A percentile compares a stretch with the other conserved stretches of the same genome.
These are phyloP conservation scores for Aureobasidium zeae DNA, from an alignment of 2,329 filamentous ascomycete species.

Conservation along the genomic window DNA sequence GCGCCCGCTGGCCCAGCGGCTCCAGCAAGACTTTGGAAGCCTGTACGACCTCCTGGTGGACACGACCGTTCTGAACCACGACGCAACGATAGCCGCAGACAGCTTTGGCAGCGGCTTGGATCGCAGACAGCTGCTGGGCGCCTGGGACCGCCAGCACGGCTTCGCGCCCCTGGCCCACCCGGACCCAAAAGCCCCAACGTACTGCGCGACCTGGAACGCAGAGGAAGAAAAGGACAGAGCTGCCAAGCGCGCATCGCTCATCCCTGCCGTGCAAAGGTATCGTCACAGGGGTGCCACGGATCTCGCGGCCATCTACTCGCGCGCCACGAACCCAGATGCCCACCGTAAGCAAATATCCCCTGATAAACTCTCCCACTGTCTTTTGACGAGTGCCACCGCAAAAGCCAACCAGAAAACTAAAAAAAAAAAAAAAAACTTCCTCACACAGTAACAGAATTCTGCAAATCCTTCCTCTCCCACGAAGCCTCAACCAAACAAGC, in stretches of 20 bases:
- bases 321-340: not conserved
- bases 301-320: not conserved
- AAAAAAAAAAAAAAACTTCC: too few relatives aligned
- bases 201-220: conserved; percentile 11
- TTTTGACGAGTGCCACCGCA: too few relatives aligned
- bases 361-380: too few relatives aligned
- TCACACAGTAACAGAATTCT: conserved; percentile 1
- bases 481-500: conserved; percentile 30
- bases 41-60: conserved; percentile 64
- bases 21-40: conserved; percentile 59
- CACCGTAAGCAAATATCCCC: not conserved
- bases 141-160: conserved; percentile 45
- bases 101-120: not conserved
- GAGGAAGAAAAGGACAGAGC: conserved; percentile 4
- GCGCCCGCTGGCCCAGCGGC: conserved; percentile 44
- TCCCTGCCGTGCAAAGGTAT: conserved; percentile 6
- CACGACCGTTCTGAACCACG: conserved; percentile 4
- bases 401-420: too few relatives aligned
- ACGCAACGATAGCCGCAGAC: not conserved
- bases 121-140: not conserved
- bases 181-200: conserved; percentile 52
- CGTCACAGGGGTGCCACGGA: conserved; percentile 1
- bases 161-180: conserved; percentile 44
- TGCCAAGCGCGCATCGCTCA: not conserved
- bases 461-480: conserved; percentile 29